Evolutionary conservation across 345 rosid genomes (phyloP), one percentile per base, ranked within the genome.

Genomic region (Populus alba): DNA sequence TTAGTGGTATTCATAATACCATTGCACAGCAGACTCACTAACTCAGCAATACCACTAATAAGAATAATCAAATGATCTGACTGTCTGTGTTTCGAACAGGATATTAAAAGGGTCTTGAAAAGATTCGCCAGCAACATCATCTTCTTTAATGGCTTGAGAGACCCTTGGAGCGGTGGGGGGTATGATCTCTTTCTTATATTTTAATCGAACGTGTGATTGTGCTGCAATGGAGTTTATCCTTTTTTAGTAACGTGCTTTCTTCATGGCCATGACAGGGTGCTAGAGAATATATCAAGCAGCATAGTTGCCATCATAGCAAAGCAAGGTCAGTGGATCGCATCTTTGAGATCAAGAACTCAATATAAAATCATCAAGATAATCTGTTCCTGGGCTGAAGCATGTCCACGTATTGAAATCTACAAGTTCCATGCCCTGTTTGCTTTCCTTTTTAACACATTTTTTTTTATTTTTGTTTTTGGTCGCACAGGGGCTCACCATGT

Each of bases 81-180:
- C 2, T 1, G 27, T 5, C 1, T 35, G 2, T 35, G 5, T 47
- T 59, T 33, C 79, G 47, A 15, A 68, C 86, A 89, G 92, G 74
- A 86, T 55, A 87, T 91, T 55, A 68, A 77, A 78, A 77, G 81
- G 74, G 82, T 83, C 4, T 81, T 91, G 85, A 89, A 66, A 74
- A 88, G 91, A 72, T 86, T 81, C 72, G 92, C 83, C 6, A 89
- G 91, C 81, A 91, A 89, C 41, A 88, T 91, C 11, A 88, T 89
- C 80, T 88, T 91, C 89, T 91, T 87, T 72, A 91, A 91, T 81
- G 95, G 92, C 59, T 75, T 89, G 77, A 86, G 92, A 85, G 95
- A 89, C 71, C 95, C 95, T 57, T 88, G 92, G 95, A 91, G 91
- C 49, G 91, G 88, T 59, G 95, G 92, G 79, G 92, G 91, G 90